Base-by-base conservation (phyloP, 2,329 filamentous ascomycete species). In the Aspergillus sergii region DNA sequence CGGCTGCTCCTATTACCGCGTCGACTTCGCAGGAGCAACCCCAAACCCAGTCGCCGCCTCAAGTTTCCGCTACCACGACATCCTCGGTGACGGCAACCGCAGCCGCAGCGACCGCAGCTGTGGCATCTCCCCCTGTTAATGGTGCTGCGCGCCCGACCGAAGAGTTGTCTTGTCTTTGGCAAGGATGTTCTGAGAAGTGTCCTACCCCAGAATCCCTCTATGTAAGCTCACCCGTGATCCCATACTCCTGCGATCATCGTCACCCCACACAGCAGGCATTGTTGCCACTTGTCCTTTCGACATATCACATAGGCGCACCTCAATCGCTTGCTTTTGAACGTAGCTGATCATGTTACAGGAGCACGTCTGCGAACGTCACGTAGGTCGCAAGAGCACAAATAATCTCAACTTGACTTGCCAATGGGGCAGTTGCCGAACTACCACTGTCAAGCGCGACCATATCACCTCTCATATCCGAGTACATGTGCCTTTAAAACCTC, bases 381-480 rank as follows among this genome's bases (percentile, higher is more conserved):
- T 99, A 77, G 95, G 95, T 69, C 93, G 95, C 81, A 99, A 99
- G 85, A 96, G 92, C 83, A 99, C 95, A 76, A 98, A 98, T 84
- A 99, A 99, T 81, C 85, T 99, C 75, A 98, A 95, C 80, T 81
- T 99, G 77, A 97, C 93, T 60, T 99, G 95, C 82, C 92, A 96
- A 78, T 99, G 95, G 95, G 95, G 94, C 72, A 91, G 90, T 68
- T 99, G 95, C 83, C 89, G 93, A 67, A 98, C 94, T 26, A 97
- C 94, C 55, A 98, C 94, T 2, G 94, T 98, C 78, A 98, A 99
- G 86, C 93, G 95, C 73, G 95, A 98, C 75, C 95, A 99, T 82
- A 99, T 99, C 80, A 99, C 95, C 57, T 98, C 95, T 57, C 95
- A 99, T 81, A 97, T 99, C 73, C 92, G 95, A 68, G 95, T 98